Conservation (phyloP, 176 grass and related monocot genomes). For the Carex pumila region DNA sequence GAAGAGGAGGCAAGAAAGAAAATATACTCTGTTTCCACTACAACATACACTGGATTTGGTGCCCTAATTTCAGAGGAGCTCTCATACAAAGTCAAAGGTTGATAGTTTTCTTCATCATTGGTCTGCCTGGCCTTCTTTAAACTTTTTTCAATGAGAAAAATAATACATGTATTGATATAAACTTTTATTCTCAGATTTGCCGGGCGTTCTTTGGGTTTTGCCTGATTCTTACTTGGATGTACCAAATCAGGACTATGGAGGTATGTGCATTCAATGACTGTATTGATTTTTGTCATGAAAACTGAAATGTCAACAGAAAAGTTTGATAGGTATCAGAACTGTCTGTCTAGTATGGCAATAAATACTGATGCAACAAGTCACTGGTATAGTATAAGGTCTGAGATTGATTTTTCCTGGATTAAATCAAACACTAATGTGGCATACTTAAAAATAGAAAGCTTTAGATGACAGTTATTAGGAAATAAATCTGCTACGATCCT, state of each 20-base stretch:
- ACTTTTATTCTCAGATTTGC: slow-evolving; percentile 48
- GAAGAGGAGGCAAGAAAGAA: slow-evolving; percentile 97
- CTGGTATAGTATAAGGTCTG: neutral
- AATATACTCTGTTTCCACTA: slow-evolving; percentile 90
- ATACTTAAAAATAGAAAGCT: neutral
- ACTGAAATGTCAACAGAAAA: neutral
- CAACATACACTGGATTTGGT: slow-evolving; percentile 80
- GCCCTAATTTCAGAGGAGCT: slow-evolving; percentile 89
- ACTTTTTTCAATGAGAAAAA: neutral
- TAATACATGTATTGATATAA: slow-evolving; percentile 7
- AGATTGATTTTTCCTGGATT: neutral
- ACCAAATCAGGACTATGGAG: slow-evolving; percentile 98
- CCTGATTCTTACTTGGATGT: slow-evolving; percentile 99
- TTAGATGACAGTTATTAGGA: neutral
- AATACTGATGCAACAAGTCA: neutral
- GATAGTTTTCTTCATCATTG: slow-evolving; percentile 13
- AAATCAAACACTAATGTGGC: neutral
- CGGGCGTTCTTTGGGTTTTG: slow-evolving; percentile 97
- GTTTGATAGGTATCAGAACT: neutral
- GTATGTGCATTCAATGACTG: slow-evolving; percentile 23
- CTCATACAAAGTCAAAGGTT: slow-evolving; percentile 98
- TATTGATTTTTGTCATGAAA: neutral
- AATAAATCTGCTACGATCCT: too few species aligned
- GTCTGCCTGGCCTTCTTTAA: neutral
- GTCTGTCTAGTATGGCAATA: neutral